These are phyloP conservation scores for Hypoxylon sp. DNA, from an alignment of 2,329 filamentous ascomycete species.

Conservation along the genomic window DNA sequence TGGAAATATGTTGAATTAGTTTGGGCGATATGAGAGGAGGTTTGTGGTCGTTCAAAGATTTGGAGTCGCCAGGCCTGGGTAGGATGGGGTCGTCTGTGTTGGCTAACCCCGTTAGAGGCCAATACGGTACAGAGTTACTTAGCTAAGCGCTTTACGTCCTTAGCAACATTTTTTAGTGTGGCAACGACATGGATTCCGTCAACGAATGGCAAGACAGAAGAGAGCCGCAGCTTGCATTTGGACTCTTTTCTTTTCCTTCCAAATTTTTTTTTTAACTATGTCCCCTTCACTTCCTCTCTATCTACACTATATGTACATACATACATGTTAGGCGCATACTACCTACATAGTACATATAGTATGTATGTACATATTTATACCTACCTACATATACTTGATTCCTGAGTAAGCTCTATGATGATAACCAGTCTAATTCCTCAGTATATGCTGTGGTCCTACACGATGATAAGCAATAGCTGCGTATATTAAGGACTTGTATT, in stretches of 20 bases:
- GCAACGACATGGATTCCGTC: conserved; percentile 28
- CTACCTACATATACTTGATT: neutral
- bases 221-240: conserved; percentile 32
- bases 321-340: too few species aligned
- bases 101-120: conserved; percentile 29
- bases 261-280: too few species aligned
- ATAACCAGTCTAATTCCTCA: neutral
- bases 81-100: conserved; percentile 14
- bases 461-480: neutral
- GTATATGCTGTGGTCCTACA: neutral
- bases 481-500: neutral
- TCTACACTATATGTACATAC: conserved; percentile 2
- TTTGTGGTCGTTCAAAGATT: conserved; percentile 36
- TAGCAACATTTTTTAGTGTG: conserved; percentile 34
- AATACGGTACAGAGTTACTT: conserved; percentile 23
- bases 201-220: conserved; percentile 22
- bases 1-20: conserved; percentile 31
- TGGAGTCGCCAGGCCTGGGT: conserved; percentile 20
- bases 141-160: conserved; percentile 35
- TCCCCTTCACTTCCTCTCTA: too few species aligned
- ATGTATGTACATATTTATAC: neutral
- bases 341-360: neutral
- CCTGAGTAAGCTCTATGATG: neutral
- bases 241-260: conserved; percentile 10
- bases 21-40: conserved; percentile 26